Conservation (phyloP, 768 basidiomycete species). For the Dentipellis fragilis region DNA sequence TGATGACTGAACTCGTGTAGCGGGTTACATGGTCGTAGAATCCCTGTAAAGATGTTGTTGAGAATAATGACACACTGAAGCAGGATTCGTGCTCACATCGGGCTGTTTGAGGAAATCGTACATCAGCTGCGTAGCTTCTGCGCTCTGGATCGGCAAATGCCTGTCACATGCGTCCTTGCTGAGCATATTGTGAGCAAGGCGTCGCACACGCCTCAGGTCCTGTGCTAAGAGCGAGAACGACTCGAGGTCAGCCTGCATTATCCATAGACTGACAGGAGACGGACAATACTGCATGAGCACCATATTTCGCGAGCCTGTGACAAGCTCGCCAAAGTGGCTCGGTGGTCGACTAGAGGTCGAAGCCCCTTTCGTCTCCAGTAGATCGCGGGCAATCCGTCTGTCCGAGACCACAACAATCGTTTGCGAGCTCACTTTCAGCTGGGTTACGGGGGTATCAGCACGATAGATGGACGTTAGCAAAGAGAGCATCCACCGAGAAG, state of each 20-base stretch:
- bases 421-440: neutral
- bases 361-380: neutral
- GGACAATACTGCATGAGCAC: neutral
- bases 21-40: neutral
- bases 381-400: neutral
- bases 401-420: neutral
- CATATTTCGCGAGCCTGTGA: neutral
- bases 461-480: neutral
- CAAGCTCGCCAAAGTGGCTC: neutral
- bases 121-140: conserved; percentile 21
- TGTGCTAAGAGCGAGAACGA: neutral
- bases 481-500: neutral
- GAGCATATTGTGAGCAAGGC: neutral
- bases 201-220: neutral
- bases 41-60: neutral
- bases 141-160: conserved; percentile 8
- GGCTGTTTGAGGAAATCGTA: conserved; percentile 19
- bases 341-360: neutral
- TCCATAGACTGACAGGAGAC: neutral
- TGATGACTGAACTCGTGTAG: neutral
- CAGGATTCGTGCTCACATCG: conserved; percentile 10
- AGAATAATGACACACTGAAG: neutral
- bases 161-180: neutral
- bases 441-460: neutral
- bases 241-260: neutral